Percentiles rank a stretch among this genome's conserved stretches.
Conservation (phyloP, 2,329 filamentous ascomycete species). For the Diplodia mutila region DNA sequence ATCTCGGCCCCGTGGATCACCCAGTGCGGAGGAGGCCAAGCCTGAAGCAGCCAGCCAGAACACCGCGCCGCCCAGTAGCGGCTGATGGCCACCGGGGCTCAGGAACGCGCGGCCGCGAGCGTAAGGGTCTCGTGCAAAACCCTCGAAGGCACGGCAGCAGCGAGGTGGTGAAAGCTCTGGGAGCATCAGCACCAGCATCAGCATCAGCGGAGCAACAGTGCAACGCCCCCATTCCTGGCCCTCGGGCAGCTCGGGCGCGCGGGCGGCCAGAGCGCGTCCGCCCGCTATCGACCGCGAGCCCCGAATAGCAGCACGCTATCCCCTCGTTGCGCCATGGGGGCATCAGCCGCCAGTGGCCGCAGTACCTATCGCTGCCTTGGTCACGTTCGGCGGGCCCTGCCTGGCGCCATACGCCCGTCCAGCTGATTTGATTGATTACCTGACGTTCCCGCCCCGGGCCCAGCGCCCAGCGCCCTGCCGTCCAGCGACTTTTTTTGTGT, state of each 20-base stretch:
- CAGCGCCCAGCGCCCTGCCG: slow-evolving; percentile 2
- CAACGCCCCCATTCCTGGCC: slow-evolving; percentile 8
- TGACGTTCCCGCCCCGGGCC: slow-evolving; percentile 7
- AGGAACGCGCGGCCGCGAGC: slow-evolving; percentile 23
- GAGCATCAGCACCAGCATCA: too few species aligned
- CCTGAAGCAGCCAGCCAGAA: slow-evolving; percentile 19
- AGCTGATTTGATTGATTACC: slow-evolving; percentile 26
- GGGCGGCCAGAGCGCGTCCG: slow-evolving; percentile 5
- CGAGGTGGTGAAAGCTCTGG: too few species aligned
- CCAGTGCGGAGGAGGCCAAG: slow-evolving; percentile 23
- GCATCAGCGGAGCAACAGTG: not conserved
- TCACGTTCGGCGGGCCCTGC: slow-evolving; percentile 24
- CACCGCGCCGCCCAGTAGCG: slow-evolving; percentile 5
- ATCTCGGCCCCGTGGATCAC: slow-evolving; percentile 22
- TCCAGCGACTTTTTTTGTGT: slow-evolving; percentile 14
- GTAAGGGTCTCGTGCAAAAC: slow-evolving; percentile 18
- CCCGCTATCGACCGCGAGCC: slow-evolving; percentile 19
- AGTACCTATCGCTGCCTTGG: slow-evolving; percentile 23
- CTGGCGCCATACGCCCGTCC: slow-evolving; percentile 21
- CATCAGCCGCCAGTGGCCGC: slow-evolving; percentile 23
- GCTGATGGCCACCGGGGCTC: slow-evolving; percentile 4
- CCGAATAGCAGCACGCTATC: slow-evolving; percentile 22
- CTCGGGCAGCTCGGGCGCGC: slow-evolving; percentile 1
- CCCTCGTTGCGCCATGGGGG: slow-evolving; percentile 23
- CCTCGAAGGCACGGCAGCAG: not conserved